phyloP scores from a whole-genome alignment of 2,329 filamentous ascomycete species.

The Stagonosporopsis chrysanthemi region DNA sequence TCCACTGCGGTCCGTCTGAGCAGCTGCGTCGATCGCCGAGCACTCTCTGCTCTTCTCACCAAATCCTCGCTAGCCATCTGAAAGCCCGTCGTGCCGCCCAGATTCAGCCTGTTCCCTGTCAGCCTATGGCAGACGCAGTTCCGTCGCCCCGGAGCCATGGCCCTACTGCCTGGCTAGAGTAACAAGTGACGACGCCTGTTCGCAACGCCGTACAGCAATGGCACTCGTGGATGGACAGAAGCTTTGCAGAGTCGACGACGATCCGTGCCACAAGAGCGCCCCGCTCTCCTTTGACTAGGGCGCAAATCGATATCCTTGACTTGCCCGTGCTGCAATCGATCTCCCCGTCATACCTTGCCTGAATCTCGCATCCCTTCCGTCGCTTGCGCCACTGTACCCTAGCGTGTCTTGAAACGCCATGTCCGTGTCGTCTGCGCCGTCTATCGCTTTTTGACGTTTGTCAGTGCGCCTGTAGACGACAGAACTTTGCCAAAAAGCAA shows the following conservation, averaged over 20 bases:
- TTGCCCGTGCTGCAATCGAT: constrained; percentile 47
- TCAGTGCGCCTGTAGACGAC: constrained; percentile 17
- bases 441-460: constrained; percentile 20
- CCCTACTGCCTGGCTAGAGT: constrained; percentile 30
- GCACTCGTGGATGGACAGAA: constrained; percentile 26
- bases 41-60: constrained; percentile 27
- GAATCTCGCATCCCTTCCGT: constrained; percentile 49
- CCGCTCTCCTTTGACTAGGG: constrained; percentile 44
- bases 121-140: constrained; percentile 24
- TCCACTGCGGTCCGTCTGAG: constrained; percentile 29
- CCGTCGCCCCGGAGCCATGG: constrained; percentile 34
- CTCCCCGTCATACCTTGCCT: constrained; percentile 44
- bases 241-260: constrained; percentile 35
- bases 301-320: constrained; percentile 29
- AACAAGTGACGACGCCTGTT: constrained; percentile 25
- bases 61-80: constrained; percentile 21
- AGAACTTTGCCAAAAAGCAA: constrained; percentile 9
- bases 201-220: constrained; percentile 17
- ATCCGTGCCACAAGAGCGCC: constrained; percentile 47
- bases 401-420: constrained; percentile 45
- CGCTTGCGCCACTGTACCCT: constrained; percentile 41
- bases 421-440: constrained; percentile 33
- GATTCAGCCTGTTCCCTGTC: constrained; percentile 14
- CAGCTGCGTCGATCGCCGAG: constrained; percentile 35
- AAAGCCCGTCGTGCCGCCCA: constrained; percentile 8